Evolutionary conservation across 2,329 filamentous ascomycete genomes (phyloP).

Genomic region (Colletotrichum navitas): DNA sequence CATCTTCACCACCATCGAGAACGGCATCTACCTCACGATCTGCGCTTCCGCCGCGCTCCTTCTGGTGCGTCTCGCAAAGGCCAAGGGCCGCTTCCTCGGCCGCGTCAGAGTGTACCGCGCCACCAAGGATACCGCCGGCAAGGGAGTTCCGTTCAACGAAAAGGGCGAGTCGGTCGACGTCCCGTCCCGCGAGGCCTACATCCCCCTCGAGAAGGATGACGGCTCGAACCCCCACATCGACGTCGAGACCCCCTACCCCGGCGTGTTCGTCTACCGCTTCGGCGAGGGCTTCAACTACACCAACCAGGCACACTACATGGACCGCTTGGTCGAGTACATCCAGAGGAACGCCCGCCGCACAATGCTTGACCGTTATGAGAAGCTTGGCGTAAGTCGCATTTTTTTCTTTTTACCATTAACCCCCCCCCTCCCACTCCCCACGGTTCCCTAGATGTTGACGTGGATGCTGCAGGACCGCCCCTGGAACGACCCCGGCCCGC

Average conservation of each 20-base stretch:
- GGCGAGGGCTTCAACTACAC: slow-evolving; percentile 65
- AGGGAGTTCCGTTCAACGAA: slow-evolving; percentile 42
- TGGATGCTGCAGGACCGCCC: slow-evolving; percentile 56
- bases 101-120: slow-evolving; percentile 47
- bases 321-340: slow-evolving; percentile 56
- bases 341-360: slow-evolving; percentile 56
- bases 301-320: slow-evolving; percentile 63
- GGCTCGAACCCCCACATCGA: slow-evolving; percentile 60
- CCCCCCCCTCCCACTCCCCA: too few relatives aligned
- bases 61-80: slow-evolving; percentile 60
- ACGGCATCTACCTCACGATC: slow-evolving; percentile 64
- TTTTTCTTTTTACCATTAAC: neutral
- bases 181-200: slow-evolving; percentile 52
- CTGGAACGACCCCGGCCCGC: slow-evolving; percentile 67
- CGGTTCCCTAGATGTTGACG: neutral
- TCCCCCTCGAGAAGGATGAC: slow-evolving; percentile 57
- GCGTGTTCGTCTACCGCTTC: slow-evolving; percentile 66
- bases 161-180: slow-evolving; percentile 37
- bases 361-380: slow-evolving; percentile 57
- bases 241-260: slow-evolving; percentile 59
- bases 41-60: slow-evolving; percentile 57
- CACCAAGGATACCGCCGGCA: slow-evolving; percentile 40
- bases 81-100: slow-evolving; percentile 62
- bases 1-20: slow-evolving; percentile 63
- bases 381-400: slow-evolving; percentile 57